Evolutionary conservation across 2,329 filamentous ascomycete species (phyloP), one percentile per base, ranked within the genome.

Genomic region (Fusarium cicatricum): DNA sequence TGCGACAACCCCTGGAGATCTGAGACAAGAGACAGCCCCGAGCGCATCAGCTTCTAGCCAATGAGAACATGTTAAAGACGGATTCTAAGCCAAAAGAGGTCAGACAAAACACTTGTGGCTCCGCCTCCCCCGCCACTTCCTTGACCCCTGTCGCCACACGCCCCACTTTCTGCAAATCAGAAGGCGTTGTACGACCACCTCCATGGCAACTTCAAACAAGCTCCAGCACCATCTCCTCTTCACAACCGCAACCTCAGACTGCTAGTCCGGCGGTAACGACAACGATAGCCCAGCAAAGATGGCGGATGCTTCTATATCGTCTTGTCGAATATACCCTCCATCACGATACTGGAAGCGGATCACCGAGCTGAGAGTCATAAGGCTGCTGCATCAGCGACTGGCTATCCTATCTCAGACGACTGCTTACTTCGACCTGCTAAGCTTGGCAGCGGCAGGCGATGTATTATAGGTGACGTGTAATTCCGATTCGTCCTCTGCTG

Each of bases 1-100:
- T 79, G 76, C 70, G 72, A 78, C 76, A 65, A 14, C 29, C 53
- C 50, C 51, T 48, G 51, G 52, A 51, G 48, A 34, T 40, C 44
- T 65, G 57, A 32, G 49, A 41, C 33, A 37, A 21, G 55, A 62
- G 51, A 52, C 47, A 44, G 36, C 39, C 51, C 43, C 16, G 17
- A 16, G 37, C n/a, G 21, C 32, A 33, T 19, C 10, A 11, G 29
- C 3, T 14, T 2, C 6, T 12, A 12, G 2, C 66, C 66, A 68
- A 67, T 66, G n/a, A 49, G 3, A 58, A 26, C 0, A 5, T n/a
- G 26, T 12, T 4, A 41, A 38, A 26, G 15, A 7, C 52, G 46
- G 39, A 34, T 51, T 66, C 66, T 58, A 67, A 54, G 55, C 60
- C 62, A n/a, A 70, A 67, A 64, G 46, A 52, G 52, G 63, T 59